Evolutionary conservation across 306 rosid species (phyloP), one percentile per base, ranked within the genome.

Genomic region (Chamaecrista fasciculata): DNA sequence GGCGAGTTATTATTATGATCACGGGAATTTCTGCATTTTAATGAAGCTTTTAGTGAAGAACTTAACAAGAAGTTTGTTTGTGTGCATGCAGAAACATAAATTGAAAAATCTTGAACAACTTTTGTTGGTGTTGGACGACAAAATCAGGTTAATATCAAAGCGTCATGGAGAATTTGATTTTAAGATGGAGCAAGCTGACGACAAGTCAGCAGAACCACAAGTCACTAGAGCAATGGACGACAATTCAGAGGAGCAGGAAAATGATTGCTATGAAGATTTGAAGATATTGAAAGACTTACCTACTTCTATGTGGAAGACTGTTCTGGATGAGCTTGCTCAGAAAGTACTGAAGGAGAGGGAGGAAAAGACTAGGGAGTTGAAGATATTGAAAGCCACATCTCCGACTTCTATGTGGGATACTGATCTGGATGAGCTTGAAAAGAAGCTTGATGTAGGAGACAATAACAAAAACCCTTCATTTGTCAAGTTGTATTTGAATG

Each of bases 211-310:
- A 37, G 94, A 93, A 80, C 98, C 96, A 4, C 90, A 85, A 76
- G 88, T 93, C 70, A 97, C 97, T 16, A 97, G 98, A 58, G 98
- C 96, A 57, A 76, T 58, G 37, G 91, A 88, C 33, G 91, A 81
- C 5, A 62, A 83, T 15, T 67, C 72, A 10, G 96, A 89, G 60
- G 96, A 87, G 59, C 74, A 84, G 74, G 96, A 90, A 62, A 83
- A 75, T 8, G n/a, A n/a, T n/a, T n/a, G n/a, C n/a, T n/a, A n/a
- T n/a, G n/a, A n/a, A n/a, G n/a, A n/a, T n/a, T n/a, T n/a, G n/a
- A n/a, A n/a, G n/a, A n/a, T n/a, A n/a, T n/a, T n/a, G n/a, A n/a
- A n/a, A n/a, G n/a, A n/a, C n/a, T n/a, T n/a, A n/a, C n/a, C n/a
- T n/a, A n/a, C n/a, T n/a, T n/a, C n/a, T n/a, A n/a, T n/a, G n/a